Evolutionary conservation across 2,329 filamentous ascomycete species (phyloP).

Genomic region (Biscogniauxia marginata): DNA sequence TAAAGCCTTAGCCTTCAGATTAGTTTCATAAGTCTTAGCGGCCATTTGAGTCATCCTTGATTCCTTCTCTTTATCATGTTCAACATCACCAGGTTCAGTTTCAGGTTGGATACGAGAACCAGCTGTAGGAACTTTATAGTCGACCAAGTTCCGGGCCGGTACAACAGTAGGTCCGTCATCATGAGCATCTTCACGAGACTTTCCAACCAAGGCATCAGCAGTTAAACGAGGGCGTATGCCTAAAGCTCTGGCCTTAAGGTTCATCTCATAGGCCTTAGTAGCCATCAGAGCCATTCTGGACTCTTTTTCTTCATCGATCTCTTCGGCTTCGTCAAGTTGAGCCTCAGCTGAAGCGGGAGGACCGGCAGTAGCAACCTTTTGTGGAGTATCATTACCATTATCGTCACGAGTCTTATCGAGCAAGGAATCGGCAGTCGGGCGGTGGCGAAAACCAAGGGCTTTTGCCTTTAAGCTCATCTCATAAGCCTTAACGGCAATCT

Average conservation of each 20-base stretch:
- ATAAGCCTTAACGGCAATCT: slow-evolving; percentile 28
- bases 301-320: background rate
- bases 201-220: background rate
- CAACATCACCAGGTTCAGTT: background rate
- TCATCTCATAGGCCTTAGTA: background rate
- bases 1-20: background rate
- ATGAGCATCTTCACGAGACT: background rate
- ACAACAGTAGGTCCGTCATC: too few species aligned
- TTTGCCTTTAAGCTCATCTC: slow-evolving; percentile 32
- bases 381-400: background rate
- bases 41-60: background rate
- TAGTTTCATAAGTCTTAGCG: background rate
- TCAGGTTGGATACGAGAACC: background rate
- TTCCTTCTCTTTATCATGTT: background rate
- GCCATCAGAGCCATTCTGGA: background rate
- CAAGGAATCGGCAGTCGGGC: slow-evolving; percentile 1
- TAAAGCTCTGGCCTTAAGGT: background rate
- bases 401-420: background rate
- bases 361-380: background rate
- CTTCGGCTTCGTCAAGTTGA: background rate
- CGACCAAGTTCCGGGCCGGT: too few species aligned
- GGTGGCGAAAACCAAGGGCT: slow-evolving; percentile 23
- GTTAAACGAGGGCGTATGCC: slow-evolving; percentile 5
- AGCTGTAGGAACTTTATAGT: too few species aligned
- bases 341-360: background rate